These are phyloP conservation scores for Phytophthora hibernalis DNA, from an alignment of 352 stramenopile genomes.

Conservation along the genomic window DNA sequence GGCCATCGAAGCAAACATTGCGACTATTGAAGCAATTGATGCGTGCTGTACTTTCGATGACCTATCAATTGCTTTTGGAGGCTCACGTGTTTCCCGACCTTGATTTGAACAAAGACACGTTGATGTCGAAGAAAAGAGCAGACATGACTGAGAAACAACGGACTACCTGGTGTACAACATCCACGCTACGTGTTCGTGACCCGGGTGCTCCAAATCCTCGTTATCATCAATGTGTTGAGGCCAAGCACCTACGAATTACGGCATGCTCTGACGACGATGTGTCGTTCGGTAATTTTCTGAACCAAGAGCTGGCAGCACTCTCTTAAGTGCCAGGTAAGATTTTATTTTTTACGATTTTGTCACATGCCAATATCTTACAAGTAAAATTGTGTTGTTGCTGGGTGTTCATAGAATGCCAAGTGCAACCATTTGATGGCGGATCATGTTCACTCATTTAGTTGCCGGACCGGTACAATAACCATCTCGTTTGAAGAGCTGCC, in stretches of 20 bases:
- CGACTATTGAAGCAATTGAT: constrained; percentile 94
- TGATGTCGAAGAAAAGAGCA: constrained; percentile 30
- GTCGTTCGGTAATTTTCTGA: constrained; percentile 83
- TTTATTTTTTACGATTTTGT: background rate
- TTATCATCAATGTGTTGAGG: constrained; percentile 77
- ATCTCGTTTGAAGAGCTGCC: constrained; percentile 88
- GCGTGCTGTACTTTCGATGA: constrained; percentile 90
- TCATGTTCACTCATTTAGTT: constrained; percentile 87
- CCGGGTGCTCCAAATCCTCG: constrained; percentile 47
- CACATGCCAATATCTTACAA: constrained; percentile 4
- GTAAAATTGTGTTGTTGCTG: constrained; percentile 11
- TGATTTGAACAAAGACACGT: constrained; percentile 51
- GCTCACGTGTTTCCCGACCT: constrained; percentile 94
- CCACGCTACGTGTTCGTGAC: constrained; percentile 71
- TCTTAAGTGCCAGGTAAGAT: constrained; percentile 81
- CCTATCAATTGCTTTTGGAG: constrained; percentile 97
- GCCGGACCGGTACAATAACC: constrained; percentile 68
- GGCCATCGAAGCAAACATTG: constrained; percentile 87
- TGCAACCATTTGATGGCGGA: constrained; percentile 85
- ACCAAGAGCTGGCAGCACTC: constrained; percentile 73
- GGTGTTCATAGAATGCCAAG: constrained; percentile 65
- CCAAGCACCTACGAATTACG: constrained; percentile 72
- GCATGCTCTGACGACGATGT: constrained; percentile 75
- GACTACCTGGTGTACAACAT: constrained; percentile 78
- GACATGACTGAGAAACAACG: constrained; percentile 37